Base-by-base conservation (phyloP, 345 rosid species). In the Murraya paniculata region DNA sequence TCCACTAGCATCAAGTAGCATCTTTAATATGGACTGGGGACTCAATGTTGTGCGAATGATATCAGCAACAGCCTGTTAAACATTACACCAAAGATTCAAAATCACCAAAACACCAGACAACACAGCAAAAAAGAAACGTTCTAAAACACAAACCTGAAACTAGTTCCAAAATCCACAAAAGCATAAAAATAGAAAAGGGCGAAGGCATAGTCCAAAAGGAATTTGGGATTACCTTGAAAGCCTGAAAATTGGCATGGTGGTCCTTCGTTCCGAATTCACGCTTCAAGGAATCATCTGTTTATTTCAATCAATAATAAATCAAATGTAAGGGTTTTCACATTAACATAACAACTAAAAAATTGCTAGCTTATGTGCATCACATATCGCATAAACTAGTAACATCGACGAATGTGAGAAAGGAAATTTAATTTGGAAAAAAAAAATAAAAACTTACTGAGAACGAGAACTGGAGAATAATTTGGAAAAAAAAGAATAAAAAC, bases 11-110 rank as follows among this genome's bases (percentile, higher is more conserved):
- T 92, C 97, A 67, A 95, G 98, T 36, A 95, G 89, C 99, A 95
- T 95, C 89, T 95, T 95, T 78, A 92, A 77, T 98, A 95, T 95
- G 71, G 98, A 92, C n/a, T 98, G 85, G 48, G 99, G 99, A 66
- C 98, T 98, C 87, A 95, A 86, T 31, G 99, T 95, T 9, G 97
- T 95, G 21, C 99, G 91, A 19, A 93, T 87, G 30, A 93, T 92
- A 38, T 92, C 97, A 77, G 99, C 96, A 77, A 95, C 95, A 72
- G 92, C 98, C 98, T 93, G 79, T 55, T 74, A 79, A 38, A 31
- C n/a, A 58, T 38, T 18, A 68, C 55, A 45, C 41, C 74, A 68
- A 61, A 22, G 28, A 71, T 30, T 50, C 67, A 31, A n/a, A 19
- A 64, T 31, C 69, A 79, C 8, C 22, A 27, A 57, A 66, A 38